Evolutionary conservation across 306 rosid species (phyloP).

Genomic region (Cicer arietinum): DNA sequence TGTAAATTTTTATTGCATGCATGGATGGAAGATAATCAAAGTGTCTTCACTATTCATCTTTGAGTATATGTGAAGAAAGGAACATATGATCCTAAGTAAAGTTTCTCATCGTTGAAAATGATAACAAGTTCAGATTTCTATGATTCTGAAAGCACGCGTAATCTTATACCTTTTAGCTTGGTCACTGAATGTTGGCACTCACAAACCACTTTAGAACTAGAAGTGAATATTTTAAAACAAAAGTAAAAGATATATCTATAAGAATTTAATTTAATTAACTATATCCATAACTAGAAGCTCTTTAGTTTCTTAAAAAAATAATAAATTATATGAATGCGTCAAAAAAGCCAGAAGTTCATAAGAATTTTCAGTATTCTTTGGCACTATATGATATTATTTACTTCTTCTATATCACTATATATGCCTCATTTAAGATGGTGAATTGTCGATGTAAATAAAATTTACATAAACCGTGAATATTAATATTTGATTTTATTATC

Average conservation of each 20-base stretch:
- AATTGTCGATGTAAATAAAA: no score
- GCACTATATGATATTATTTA: no score
- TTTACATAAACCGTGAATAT: no score
- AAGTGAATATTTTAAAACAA: slow-evolving; percentile 25
- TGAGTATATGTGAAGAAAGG: slow-evolving; percentile 64
- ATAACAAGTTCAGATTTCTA: slow-evolving; percentile 40
- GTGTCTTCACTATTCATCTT: slow-evolving; percentile 42
- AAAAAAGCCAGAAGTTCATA: no score
- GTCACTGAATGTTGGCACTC: slow-evolving; percentile 28
- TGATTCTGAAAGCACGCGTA: slow-evolving; percentile 59
- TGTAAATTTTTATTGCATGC: slow-evolving; percentile 32
- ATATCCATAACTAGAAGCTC: no score
- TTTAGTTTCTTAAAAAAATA: no score
- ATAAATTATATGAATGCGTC: no score
- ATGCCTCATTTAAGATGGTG: no score
- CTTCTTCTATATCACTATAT: no score
- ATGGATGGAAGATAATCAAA: slow-evolving; percentile 44
- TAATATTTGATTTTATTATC: no score
- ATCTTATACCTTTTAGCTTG: slow-evolving; percentile 46
- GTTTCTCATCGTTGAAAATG: slow-evolving; percentile 35
- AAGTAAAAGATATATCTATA: slow-evolving; percentile 2
- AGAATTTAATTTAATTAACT: background rate
- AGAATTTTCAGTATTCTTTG: no score
- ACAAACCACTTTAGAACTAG: slow-evolving; percentile 28
- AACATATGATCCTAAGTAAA: slow-evolving; percentile 40